Evolutionary conservation across 2,329 filamentous ascomycete species (phyloP).

Genomic region (Colletotrichum chlorophyti): DNA sequence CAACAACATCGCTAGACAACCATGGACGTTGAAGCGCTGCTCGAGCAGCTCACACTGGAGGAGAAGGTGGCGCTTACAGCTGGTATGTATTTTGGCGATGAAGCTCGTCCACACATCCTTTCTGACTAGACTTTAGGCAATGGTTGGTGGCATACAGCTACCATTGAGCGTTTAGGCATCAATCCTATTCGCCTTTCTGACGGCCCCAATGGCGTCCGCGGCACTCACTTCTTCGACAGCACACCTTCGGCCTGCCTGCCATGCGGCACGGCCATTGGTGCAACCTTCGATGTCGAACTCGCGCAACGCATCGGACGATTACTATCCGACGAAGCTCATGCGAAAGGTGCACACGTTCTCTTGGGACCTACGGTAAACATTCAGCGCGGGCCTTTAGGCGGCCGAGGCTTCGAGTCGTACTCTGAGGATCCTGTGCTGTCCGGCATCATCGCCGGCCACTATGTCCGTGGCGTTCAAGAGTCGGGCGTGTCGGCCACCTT

Average conservation of each 20-base stretch:
- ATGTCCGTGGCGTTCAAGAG: constrained; percentile 61
- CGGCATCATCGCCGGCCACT: constrained; percentile 58
- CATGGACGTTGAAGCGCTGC: constrained; percentile 27
- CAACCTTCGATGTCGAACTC: constrained; percentile 63
- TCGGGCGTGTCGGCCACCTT: constrained; percentile 62
- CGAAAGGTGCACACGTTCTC: constrained; percentile 63
- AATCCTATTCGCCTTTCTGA: constrained; percentile 29
- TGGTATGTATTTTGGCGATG: neutral
- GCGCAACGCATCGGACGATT: constrained; percentile 55
- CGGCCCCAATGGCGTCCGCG: constrained; percentile 53
- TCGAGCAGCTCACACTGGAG: constrained; percentile 28
- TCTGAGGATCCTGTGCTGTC: constrained; percentile 64
- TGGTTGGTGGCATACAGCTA: constrained; percentile 32
- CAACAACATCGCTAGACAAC: neutral
- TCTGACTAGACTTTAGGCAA: constrained; percentile 8
- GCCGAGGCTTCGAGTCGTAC: constrained; percentile 65
- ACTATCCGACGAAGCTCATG: constrained; percentile 60
- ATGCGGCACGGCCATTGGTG: constrained; percentile 62
- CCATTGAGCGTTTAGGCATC: constrained; percentile 24
- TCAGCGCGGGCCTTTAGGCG: constrained; percentile 63
- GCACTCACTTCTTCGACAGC: constrained; percentile 72
- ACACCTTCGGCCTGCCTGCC: constrained; percentile 65
- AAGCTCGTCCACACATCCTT: no score
- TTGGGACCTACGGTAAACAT: constrained; percentile 70
- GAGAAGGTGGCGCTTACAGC: constrained; percentile 28